Evolutionary conservation across 2,329 filamentous ascomycete genomes (phyloP), one percentile per base, ranked within the genome.

Genomic region (Fusarium albidum): DNA sequence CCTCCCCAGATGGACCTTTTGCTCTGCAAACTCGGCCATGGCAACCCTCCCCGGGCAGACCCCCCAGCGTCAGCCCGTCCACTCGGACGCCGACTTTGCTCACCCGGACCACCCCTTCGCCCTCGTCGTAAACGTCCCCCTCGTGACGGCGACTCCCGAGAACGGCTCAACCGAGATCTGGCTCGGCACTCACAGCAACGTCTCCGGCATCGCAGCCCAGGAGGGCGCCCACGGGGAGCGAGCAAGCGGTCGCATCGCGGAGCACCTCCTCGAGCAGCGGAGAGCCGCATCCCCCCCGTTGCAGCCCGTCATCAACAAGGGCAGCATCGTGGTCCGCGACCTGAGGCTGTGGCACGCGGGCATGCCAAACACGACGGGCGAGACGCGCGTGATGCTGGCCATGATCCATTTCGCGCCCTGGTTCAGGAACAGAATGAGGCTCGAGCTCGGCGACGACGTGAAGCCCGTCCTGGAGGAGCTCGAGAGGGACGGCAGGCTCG

Each of bases 281-380:
- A 53, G 71, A 3, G 49, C 62, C 4, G 59, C 72, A 3, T 68
- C 76, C 7, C 74, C 77, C 6, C 81, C 81, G 0, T 65, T 76
- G 10, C 83, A 86, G 61, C 81, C 82, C 0, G 49, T 69, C 3
- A 75, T 85, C 1, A 73, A 73, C 29, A 84, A 83, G 60, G 83
- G 85, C 0, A 80, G 81, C 32, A 65, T 87, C 17, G 74, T 87
- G 29, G 65, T 88, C 26, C 75, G 86, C 3, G 85, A 88, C 65
- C 68, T 88, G 46, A 72, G 84, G 18, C 76, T 86, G 6, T 88
- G 85, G 84, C 84, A 88, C 66, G 83, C 82, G 0, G 85, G 84
- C 1, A 85, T 86, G 79, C 83, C 83, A 2, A 87, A 88, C 59
- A 63, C 69, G 34, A 80, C 78, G 1, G 68, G 75, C 5, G 70